Evolutionary conservation across 2,329 filamentous ascomycete species (phyloP).

Genomic region (Orbilia ellipsospora): DNA sequence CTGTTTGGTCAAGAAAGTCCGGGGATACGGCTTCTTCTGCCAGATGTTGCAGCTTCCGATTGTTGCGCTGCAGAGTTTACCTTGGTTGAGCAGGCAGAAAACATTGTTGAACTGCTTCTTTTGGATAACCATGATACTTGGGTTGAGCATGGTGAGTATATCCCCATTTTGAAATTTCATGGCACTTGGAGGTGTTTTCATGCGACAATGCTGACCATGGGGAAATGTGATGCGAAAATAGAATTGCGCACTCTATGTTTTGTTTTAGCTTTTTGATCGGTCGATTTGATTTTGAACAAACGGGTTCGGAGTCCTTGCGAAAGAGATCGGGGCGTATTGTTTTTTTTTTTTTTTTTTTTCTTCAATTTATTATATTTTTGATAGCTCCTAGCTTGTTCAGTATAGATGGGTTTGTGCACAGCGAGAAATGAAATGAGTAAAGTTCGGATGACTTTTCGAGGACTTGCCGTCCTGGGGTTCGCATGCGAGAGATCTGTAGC

Average conservation of each 20-base stretch:
- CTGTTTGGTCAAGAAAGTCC: conserved; percentile 95
- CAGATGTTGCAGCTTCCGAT: conserved; percentile 98
- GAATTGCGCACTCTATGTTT: conserved; percentile 41
- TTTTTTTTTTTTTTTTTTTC: no score
- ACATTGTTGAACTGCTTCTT: conserved; percentile 90
- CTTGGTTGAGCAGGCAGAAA: conserved; percentile 77
- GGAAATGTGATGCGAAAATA: conserved; percentile 3
- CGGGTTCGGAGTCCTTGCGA: no score
- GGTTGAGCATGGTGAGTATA: conserved; percentile 77
- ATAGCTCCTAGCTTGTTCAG: no score
- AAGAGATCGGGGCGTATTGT: no score
- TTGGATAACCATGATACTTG: conserved; percentile 91
- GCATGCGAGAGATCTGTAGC: conserved; percentile 14
- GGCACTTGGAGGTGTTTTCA: not conserved
- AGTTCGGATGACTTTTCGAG: conserved; percentile 4
- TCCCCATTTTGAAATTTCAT: not conserved
- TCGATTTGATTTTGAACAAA: not conserved
- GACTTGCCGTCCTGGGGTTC: conserved; percentile 7
- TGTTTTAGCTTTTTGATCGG: conserved; percentile 20
- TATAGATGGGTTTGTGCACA: conserved; percentile 5
- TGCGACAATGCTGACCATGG: not conserved
- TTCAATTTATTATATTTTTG: no score
- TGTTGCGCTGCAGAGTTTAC: conserved; percentile 86
- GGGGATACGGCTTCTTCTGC: conserved; percentile 90
- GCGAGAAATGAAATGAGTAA: conserved; percentile 7